Evolutionary conservation across 78 protist genomes (phyloP).

Genomic region (Dictyostelium firmibasis): DNA sequence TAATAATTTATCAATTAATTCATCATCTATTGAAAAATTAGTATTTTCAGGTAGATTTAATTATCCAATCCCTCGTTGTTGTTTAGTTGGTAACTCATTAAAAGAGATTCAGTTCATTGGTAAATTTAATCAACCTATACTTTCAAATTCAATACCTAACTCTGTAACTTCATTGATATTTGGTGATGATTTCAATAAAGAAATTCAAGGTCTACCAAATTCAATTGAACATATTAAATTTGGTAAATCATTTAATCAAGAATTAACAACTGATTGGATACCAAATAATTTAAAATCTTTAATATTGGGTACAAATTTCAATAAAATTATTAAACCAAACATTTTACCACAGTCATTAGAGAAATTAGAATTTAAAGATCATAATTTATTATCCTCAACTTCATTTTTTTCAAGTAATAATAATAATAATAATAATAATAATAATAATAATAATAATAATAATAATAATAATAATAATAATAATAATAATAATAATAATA

Average conservation of each 20-base stretch:
- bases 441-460: no score
- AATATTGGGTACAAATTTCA: not conserved
- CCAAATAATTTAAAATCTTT: not conserved
- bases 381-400: not conserved
- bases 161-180: not conserved
- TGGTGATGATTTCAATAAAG: not conserved
- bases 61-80: not conserved
- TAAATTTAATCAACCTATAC: not conserved
- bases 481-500: no score
- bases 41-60: not conserved
- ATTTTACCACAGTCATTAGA: not conserved
- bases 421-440: not conserved
- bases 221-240: not conserved
- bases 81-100: not conserved
- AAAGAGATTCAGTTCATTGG: not conserved
- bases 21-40: not conserved
- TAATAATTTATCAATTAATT: not conserved
- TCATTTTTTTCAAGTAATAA: not conserved
- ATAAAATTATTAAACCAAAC: not conserved
- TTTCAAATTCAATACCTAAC: not conserved
- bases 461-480: no score
- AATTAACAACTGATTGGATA: not conserved
- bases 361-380: not conserved
- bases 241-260: slow-evolving; percentile 7
- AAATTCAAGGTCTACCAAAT: not conserved